Evolutionary conservation across 1,284 basidiomycete genomes (phyloP).

Genomic region (Ganoderma resinaceum): DNA sequence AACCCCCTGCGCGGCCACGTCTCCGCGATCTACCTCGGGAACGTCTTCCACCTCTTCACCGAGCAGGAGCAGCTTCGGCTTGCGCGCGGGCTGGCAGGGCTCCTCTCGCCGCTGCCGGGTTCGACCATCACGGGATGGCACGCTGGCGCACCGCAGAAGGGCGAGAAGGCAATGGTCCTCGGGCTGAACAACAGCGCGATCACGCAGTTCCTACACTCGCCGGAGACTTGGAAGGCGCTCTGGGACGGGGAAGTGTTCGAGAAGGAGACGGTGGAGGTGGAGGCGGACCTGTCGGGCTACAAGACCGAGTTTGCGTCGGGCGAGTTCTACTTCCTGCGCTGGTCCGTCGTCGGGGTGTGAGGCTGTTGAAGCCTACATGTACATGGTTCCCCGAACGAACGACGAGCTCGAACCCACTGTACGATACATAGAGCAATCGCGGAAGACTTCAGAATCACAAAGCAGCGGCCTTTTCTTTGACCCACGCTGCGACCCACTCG

Average conservation of each 20-base stretch:
- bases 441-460: background rate
- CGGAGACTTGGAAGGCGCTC: conserved; percentile 49
- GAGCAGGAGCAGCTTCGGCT: conserved; percentile 48
- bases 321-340: conserved; percentile 31
- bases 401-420: background rate
- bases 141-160: conserved; percentile 26
- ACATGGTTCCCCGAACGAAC: background rate
- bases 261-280: conserved; percentile 45
- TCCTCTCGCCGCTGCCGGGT: conserved; percentile 45
- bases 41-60: conserved; percentile 57
- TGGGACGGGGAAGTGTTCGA: conserved; percentile 53
- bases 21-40: conserved; percentile 50
- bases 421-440: background rate
- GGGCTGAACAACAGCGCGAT: background rate
- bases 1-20: conserved; percentile 50
- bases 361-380: background rate
- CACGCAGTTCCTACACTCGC: conserved; percentile 40
- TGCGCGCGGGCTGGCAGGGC: conserved; percentile 45
- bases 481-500: conserved; percentile 53
- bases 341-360: conserved; percentile 40
- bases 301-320: background rate
- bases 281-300: conserved; percentile 28
- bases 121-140: conserved; percentile 44
- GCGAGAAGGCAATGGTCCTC: conserved; percentile 21
- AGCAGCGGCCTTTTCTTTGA: conserved; percentile 26